Evolutionary conservation across 2,329 filamentous ascomycete genomes (phyloP), one percentile per base, ranked within the genome.

Genomic region (Amphichorda felina): DNA sequence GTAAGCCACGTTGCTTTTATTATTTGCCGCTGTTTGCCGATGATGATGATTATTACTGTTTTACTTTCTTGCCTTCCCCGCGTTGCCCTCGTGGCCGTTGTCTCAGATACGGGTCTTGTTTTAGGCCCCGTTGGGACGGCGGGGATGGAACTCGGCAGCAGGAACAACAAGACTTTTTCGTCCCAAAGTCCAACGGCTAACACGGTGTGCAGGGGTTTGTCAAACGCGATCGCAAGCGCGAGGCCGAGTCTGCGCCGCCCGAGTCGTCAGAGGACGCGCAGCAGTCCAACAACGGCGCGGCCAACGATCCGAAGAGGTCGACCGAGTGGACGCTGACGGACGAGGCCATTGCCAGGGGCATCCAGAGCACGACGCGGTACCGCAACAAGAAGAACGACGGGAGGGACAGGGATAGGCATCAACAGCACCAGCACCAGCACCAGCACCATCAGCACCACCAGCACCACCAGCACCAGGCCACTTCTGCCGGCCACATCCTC

Each of bases 331-430:
- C 77, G 30, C 63, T 96, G 18, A 78, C 79, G 25, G 63, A 75
- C 1, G 76, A 79, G 54, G 84, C 85, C 0, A 60, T 85, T 22
- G 57, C 59, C 15, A 61, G 80, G 17, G 83, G 84, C 18, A 82
- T 95, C 34, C 76, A 87, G 56, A 89, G 85, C 39, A 96, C 89
- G 1, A 95, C 89, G 2, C 66, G 80, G 43, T 87, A 83, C 54
- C 74, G 82, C 43, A 79, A 77, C 32, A 38, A 34, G 27, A 38
- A 38, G 25, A 34, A 11, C 10, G 17, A 22, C 14, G 17, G 21
- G 29, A 26, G 19, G 19, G 15, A 18, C 29, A 9, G 17, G 29
- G 15, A 31, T 15, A 19, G 15, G 15, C 16, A 13, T 18, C 27
- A 36, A 13, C 24, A 28, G n/a, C 34, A 30, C 16, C 21, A 36